Base-by-base conservation (phyloP, 75 land plant genomes). In the Picea glauca region DNA sequence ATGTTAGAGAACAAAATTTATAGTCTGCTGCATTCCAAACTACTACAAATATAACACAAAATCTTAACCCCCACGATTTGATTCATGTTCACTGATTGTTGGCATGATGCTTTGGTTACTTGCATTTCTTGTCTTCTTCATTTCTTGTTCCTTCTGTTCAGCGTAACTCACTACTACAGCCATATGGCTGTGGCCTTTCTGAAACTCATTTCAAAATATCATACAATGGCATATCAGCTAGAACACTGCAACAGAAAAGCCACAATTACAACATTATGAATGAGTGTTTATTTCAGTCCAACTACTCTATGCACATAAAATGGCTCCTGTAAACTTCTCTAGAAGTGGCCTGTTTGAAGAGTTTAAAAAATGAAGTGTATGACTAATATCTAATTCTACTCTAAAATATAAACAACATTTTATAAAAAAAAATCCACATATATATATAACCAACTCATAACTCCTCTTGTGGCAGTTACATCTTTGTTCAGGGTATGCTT, bases 141-240 rank as follows among this genome's bases (percentile, higher is more conserved):
- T 12, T 58, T 68, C 62, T 62, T 80, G 78, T 8, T 59, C 62
- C 26, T 72, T 66, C 56, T 77, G 80, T 63, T 75, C 79, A 61
- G 57, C 78, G 31, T 84, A 84, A 74, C 77, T 91, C 1, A 92
- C 87, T 33, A 96, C 99, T 74, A 92, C 91, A 77, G 99, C 99
- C 98, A 96, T 96, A 81, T 96, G 99, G 72, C 94, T 94, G 78
- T 94, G 94, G 40, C 99, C 99, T 79, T 96, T 92, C 77, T 94
- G 99, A 78, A 96, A 96, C 81, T 96, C 98, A 67, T 96, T 94
- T 94, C 80, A 96, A 82, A n/a, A 96, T 94, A 79, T 94, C 93
- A 83, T 96, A 96, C 54, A 96, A 78, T 30, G 99, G 99, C 89
- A 90, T 77, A 61, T 80, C 81, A 63, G 90, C 97, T 18, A 78